A percentile compares a stretch with the other conserved stretches of the same genome.
These are phyloP conservation scores for Mycocentrospora acerina DNA, from an alignment of 2,329 filamentous ascomycete genomes.

Conservation along the genomic window DNA sequence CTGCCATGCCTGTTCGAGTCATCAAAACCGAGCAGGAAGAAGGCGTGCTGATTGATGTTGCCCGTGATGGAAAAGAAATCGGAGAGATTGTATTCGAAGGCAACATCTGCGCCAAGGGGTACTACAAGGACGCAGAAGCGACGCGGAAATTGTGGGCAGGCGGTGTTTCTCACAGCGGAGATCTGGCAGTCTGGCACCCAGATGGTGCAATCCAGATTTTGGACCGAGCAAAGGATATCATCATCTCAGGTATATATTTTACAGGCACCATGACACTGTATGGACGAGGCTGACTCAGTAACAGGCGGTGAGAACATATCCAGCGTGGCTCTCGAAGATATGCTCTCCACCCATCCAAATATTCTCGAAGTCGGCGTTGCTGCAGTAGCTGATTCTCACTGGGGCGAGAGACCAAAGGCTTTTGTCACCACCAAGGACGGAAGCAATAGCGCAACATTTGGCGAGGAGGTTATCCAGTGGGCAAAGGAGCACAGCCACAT, in stretches of 20 bases:
- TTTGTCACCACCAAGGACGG: conserved; percentile 75
- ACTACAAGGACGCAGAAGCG: conserved; percentile 86
- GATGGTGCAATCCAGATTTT: conserved; percentile 91
- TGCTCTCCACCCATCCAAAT: conserved; percentile 84
- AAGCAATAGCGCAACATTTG: conserved; percentile 56
- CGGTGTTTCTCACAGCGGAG: conserved; percentile 83
- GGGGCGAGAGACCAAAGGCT: conserved; percentile 95
- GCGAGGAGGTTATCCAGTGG: conserved; percentile 79
- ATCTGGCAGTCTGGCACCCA: conserved; percentile 88
- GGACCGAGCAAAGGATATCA: conserved; percentile 95
- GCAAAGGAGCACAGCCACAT: conserved; percentile 78
- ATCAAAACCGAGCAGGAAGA: conserved; percentile 76
- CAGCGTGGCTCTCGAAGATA: conserved; percentile 84
- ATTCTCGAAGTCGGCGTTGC: conserved; percentile 92
- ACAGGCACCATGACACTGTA: too few relatives aligned
- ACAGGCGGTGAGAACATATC: conserved; percentile 95
- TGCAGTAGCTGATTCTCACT: conserved; percentile 81
- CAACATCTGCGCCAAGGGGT: conserved; percentile 89
- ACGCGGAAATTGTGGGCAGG: conserved; percentile 86
- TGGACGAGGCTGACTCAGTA: background rate
- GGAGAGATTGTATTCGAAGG: conserved; percentile 84
- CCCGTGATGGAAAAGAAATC: conserved; percentile 71
- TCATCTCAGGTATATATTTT: conserved; percentile 74
- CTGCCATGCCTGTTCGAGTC: conserved; percentile 76
- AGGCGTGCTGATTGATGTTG: conserved; percentile 66